Evolutionary conservation across 139 green algal genomes (phyloP), one percentile per base, ranked within the genome.

Genomic region (Picochlorum sp.): DNA sequence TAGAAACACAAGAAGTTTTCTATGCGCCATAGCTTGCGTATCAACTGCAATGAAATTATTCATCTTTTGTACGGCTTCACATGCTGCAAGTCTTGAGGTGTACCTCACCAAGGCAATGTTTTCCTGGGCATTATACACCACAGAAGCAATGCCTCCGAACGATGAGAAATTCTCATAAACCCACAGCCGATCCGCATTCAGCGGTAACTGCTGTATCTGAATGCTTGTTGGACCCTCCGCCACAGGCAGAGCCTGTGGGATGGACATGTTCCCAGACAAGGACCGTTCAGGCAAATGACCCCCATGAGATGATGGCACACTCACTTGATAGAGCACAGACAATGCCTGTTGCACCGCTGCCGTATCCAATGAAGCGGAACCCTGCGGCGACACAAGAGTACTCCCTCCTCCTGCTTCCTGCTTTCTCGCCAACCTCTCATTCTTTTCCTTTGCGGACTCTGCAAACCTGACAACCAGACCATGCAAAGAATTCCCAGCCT

Each of bases 361-460:
- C 6, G 34, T 8, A 11, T 41, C 34, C 34, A 41, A 41, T 13
- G 34, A 41, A 41, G 7, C 34, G 7, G 34, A 41, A 41, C 8
- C 8, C 34, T 9, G 7, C 1, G 34, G 7, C 8, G 34, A 4
- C 2, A 41, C 9, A 41, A 13, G 34, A 41, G 34, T 41, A 41
- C n/a, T 13, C 18, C 50, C 15, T 0, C 50, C 15, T 0, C 34
- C 30, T 65, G 54, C 4, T 57, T 51, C 21, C 34, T 72, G 28
- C 21, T 30, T 44, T 18, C 57, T 38, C 52, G 18, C 18, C 45
- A 78, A 66, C 13, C 72, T 61, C 16, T 66, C 66, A 28, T 54
- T 44, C 61, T 78, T 78, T 37, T 78, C 72, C 6, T 51, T 46
- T n/a, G 66, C 50, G 1, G 72, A 78, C 72, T 78, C 72, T 3